Evolutionary conservation across 345 rosid genomes (phyloP).

Genomic region (Barbarea vulgaris): DNA sequence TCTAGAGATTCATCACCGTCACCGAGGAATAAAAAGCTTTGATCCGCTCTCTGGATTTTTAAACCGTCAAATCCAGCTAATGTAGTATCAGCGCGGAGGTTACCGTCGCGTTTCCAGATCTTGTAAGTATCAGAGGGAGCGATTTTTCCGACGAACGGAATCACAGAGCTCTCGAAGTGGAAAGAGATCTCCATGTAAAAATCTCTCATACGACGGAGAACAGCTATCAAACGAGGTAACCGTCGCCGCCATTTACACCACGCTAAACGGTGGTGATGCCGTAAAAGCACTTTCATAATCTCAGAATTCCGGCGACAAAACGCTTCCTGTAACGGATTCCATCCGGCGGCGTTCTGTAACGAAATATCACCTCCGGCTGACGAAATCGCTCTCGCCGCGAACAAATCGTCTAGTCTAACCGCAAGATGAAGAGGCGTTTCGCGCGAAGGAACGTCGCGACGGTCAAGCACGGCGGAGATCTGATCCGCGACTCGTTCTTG

Average conservation of each 20-base stretch:
- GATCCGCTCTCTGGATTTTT: conserved; percentile 93
- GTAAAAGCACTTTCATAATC: conserved; percentile 58
- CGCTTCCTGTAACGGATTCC: conserved; percentile 97
- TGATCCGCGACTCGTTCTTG: conserved; percentile 74
- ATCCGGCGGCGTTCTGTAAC: conserved; percentile 80
- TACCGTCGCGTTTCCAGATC: conserved; percentile 98
- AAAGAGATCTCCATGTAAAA: conserved; percentile 99
- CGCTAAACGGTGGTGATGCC: conserved; percentile 79
- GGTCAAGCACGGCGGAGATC: conserved; percentile 76
- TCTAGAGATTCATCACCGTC: conserved; percentile 70
- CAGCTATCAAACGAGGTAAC: conserved; percentile 76
- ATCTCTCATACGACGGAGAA: conserved; percentile 94
- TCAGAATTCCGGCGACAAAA: conserved; percentile 74
- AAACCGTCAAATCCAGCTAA: conserved; percentile 95
- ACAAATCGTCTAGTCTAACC: conserved; percentile 63
- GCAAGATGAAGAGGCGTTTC: conserved; percentile 94
- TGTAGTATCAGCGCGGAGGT: conserved; percentile 92
- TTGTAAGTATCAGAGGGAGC: conserved; percentile 97
- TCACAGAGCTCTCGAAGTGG: conserved; percentile 95
- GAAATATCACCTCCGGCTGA: conserved; percentile 84
- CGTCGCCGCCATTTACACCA: conserved; percentile 97
- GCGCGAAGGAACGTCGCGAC: conserved; percentile 81
- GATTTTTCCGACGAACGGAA: conserved; percentile 89
- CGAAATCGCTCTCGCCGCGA: conserved; percentile 60
- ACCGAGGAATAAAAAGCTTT: conserved; percentile 91